Evolutionary conservation across 257 asterid species (phyloP).

Genomic region (Coffea canephora): DNA sequence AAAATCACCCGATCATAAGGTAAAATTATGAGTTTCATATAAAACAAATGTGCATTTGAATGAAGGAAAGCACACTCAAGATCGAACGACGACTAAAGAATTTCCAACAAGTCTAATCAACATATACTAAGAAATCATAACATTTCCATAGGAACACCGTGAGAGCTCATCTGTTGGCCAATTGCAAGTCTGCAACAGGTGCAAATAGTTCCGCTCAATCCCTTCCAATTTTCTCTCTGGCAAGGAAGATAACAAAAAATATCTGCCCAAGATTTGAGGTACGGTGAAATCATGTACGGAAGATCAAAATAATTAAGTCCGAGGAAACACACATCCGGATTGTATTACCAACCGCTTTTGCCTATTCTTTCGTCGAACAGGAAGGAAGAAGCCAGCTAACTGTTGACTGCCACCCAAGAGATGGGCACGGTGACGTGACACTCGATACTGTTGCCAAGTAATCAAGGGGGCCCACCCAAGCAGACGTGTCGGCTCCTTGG

Average conservation of each 20-base stretch:
- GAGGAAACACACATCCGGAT: constrained; percentile 43
- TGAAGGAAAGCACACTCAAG: too few relatives aligned
- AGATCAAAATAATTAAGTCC: background rate
- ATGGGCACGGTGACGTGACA: constrained; percentile 29
- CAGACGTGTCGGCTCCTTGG: constrained; percentile 30
- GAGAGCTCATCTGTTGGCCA: background rate
- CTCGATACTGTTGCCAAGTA: constrained; percentile 40
- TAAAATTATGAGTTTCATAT: too few relatives aligned
- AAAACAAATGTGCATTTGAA: too few relatives aligned
- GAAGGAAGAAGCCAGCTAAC: background rate
- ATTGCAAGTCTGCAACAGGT: background rate
- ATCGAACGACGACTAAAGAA: too few relatives aligned
- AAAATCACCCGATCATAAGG: too few relatives aligned
- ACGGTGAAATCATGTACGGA: background rate
- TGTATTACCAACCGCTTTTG: constrained; percentile 30
- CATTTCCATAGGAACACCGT: too few relatives aligned
- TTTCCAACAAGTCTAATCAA: too few relatives aligned
- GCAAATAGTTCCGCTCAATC: background rate
- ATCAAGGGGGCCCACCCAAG: constrained; percentile 12
- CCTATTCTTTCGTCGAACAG: background rate
- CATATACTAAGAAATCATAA: too few relatives aligned
- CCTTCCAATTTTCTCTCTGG: background rate
- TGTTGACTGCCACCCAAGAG: constrained; percentile 28
- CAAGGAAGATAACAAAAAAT: background rate
- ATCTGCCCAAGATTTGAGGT: constrained; percentile 5